These are phyloP conservation scores for Podaxis sp. DNA, from an alignment of 768 basidiomycete genomes.

Conservation along the genomic window DNA sequence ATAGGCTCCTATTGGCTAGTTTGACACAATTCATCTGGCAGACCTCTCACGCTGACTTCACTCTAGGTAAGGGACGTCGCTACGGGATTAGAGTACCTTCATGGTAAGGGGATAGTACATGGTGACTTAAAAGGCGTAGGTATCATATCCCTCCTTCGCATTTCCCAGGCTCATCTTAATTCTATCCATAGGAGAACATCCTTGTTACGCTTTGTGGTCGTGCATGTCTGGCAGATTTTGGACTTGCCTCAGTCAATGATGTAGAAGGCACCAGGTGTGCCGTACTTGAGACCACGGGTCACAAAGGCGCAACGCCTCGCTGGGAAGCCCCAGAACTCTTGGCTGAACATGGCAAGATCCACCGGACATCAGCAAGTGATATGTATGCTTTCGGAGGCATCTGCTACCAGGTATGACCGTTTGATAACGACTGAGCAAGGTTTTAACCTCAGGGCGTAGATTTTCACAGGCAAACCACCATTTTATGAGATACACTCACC, in stretches of 20 bases:
- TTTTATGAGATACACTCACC: conserved; percentile 18
- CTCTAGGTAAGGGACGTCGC: neutral
- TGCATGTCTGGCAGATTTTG: conserved; percentile 14
- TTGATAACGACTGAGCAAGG: neutral
- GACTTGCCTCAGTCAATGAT: conserved; percentile 11
- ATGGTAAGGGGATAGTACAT: conserved; percentile 3
- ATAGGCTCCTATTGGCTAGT: conserved; percentile 4
- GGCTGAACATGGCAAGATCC: neutral
- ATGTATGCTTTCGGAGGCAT: conserved; percentile 17
- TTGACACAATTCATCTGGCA: neutral
- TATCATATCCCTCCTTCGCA: no score
- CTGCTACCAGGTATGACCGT: conserved; percentile 13
- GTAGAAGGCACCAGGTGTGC: conserved; percentile 7
- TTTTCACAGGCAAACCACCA: conserved; percentile 20
- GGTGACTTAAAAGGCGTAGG: conserved; percentile 14
- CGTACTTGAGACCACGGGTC: conserved; percentile 7
- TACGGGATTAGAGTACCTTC: conserved; percentile 1
- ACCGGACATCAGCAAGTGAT: conserved; percentile 10
- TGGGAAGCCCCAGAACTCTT: conserved; percentile 18
- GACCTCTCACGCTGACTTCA: neutral
- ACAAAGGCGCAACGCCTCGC: conserved; percentile 16
- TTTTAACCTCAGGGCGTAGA: neutral
- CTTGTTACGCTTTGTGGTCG: conserved; percentile 1
- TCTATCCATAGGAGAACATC: conserved; percentile 3
- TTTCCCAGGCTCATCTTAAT: neutral